Base-by-base conservation (phyloP, 257 asterid genomes). In the Ilex aquifolium region DNA sequence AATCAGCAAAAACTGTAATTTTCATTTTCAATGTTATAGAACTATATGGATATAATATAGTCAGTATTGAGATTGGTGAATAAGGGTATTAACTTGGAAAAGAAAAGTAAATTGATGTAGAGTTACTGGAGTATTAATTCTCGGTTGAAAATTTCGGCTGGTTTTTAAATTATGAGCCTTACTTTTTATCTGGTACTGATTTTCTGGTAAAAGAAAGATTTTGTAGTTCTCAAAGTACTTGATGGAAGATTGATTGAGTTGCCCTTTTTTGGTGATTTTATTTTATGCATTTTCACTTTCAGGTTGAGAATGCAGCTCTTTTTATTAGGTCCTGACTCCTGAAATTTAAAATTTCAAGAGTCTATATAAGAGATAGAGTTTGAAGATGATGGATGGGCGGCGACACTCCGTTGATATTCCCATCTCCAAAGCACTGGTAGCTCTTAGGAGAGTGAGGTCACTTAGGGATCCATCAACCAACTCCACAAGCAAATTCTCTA, bases 381-480 rank as follows among this genome's bases (percentile, higher is more conserved):
- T 2, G 29, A 32, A 72, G 64, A 74, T 36, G 74, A 85, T 91
- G 96, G 97, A 91, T 59, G 94, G 89, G 50, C 74, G 95, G 65
- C 85, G 97, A 15, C 96, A 84, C 74, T 91, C 96, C 1, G 83
- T 91, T 56, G 97, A 91, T 74, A 72, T 85, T 74, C 97, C 97
- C 56, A 71, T 91, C 65, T 75, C 96, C 8, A 80, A 78, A 76
- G 59, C 95, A 4, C 69, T 91, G 68, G 75, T 88, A 30, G 97
- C 93, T 32, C 89, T 91, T 12, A 73, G 94, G 70, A 74, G 96
- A 79, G 97, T 88, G 70, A 88, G 88, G 80, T 91, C 97, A 30
- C 95, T 91, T 56, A 81, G 97, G 15, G 97, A 91, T 64, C 97
- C 96, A 57, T 77, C 94, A 2, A 91, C 97, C 9, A 85, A 82